Evolutionary conservation across 495 filamentous ascomycete species (phyloP), one percentile per base, ranked within the genome.

Genomic region (Penicillium daleae): DNA sequence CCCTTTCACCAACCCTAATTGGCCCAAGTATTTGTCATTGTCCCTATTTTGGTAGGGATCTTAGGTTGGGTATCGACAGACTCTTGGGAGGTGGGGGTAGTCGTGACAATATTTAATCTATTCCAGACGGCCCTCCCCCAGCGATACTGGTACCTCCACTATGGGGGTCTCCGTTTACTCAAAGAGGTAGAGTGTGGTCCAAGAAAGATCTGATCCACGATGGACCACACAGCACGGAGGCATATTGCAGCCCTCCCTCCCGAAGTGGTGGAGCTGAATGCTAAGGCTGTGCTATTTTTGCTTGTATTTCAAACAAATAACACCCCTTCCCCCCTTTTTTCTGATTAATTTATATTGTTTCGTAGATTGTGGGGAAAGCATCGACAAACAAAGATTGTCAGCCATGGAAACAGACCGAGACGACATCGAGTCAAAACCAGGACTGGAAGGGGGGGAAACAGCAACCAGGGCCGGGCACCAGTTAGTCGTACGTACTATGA

Each of bases 11-110:
- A 8, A 35, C 33, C 9, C 51, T 65, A 56, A 69, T 73, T 69
- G 69, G 61, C 32, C 44, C 64, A 71, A 62, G 68, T 78, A 78
- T 78, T 78, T 78, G 76, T 77, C 73, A 78, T 74, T 75, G 26
- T 66, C 31, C 62, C 49, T 15, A 4, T 69, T 68, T 29, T 33
- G 73, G 70, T 12, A 75, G 68, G 62, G 76, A 77, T 78, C 51
- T 63, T 8, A 60, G 52, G 59, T 63, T 71, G 67, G 65, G 15
- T 65, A 64, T 58, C 44, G 57, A 62, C 65, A 56, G 60, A 13
- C 39, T 39, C 37, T 21, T 13, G 46, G 19, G 35, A 15, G 50
- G 54, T 59, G 19, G 35, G 19, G 50, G 54, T 59, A 62, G 53
- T 33, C 32, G 46, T 17, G 50, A 44, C 57, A n/a, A 58, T 58